Conservation (phyloP, 345 rosid genomes). For the Bruguiera gymnorhiza region DNA sequence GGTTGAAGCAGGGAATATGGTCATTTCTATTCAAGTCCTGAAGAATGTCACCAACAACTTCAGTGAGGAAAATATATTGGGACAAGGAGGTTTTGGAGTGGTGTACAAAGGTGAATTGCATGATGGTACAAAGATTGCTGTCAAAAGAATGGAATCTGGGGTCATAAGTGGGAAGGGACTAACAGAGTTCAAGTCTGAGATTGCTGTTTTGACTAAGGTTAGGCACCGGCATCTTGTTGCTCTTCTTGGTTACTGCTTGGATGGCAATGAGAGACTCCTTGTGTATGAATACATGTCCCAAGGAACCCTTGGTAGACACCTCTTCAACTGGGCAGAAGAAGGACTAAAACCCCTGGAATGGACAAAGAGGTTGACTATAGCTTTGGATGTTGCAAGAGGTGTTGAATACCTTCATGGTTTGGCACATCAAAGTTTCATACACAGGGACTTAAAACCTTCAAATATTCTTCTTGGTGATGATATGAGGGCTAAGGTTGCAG, state of each 20-base stretch:
- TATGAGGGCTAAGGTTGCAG: constrained; percentile 35
- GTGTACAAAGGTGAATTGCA: constrained; percentile 32
- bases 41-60: constrained; percentile 32
- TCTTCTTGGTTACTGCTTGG: constrained; percentile 29
- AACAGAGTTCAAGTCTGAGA: constrained; percentile 27
- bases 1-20: constrained; percentile 33
- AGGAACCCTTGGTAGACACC: constrained; percentile 24
- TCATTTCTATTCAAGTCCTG: constrained; percentile 28
- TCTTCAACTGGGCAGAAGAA: constrained; percentile 25
- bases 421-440: constrained; percentile 35
- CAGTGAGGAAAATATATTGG: constrained; percentile 39
- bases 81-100: constrained; percentile 29
- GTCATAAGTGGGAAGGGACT: constrained; percentile 21
- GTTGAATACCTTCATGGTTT: constrained; percentile 33
- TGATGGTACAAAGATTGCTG: constrained; percentile 35
- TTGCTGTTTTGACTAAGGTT: constrained; percentile 27
- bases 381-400: constrained; percentile 33
- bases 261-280: constrained; percentile 29
- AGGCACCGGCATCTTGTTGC: constrained; percentile 42
- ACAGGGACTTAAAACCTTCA: constrained; percentile 32
- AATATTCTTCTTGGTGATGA: constrained; percentile 34
- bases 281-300: constrained; percentile 33
- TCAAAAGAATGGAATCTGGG: constrained; percentile 27
- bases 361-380: constrained; percentile 26
- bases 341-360: constrained; percentile 24